Percentiles rank a stretch among this genome's conserved stretches.
These are phyloP conservation scores for Moesziomyces sp. DNA, from an alignment of 1,284 basidiomycete genomes.

Conservation along the genomic window DNA sequence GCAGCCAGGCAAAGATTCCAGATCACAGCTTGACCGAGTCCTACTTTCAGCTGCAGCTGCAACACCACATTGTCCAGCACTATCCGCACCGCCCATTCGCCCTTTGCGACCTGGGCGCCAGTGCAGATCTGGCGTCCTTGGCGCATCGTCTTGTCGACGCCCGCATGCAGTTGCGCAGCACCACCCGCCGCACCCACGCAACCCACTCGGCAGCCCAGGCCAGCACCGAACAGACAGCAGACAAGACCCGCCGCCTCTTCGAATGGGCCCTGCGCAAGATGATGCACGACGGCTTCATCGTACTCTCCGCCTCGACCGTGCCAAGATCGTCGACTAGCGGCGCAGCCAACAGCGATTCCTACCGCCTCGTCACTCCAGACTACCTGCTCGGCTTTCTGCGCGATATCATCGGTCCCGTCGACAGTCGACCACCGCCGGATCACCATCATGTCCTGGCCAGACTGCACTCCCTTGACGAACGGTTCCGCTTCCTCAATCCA, in stretches of 20 bases:
- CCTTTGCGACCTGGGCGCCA: slow-evolving; percentile 9
- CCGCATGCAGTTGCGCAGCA: slow-evolving; percentile 18
- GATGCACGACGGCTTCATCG: slow-evolving; percentile 48
- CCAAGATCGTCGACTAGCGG: not conserved
- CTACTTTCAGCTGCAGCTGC: slow-evolving; percentile 45
- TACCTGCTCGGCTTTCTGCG: slow-evolving; percentile 20
- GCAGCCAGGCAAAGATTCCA: slow-evolving; percentile 28
- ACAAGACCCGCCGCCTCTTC: slow-evolving; percentile 36
- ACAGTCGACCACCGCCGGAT: not conserved
- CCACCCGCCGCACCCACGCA: slow-evolving; percentile 4
- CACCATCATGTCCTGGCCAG: slow-evolving; percentile 18
- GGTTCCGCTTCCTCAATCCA: slow-evolving; percentile 29
- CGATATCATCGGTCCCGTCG: slow-evolving; percentile 10
- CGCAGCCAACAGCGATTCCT: slow-evolving; percentile 8
- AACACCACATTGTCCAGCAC: slow-evolving; percentile 27
- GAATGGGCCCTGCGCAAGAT: slow-evolving; percentile 44
- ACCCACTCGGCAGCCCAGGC: not conserved
- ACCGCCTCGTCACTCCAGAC: slow-evolving; percentile 33
- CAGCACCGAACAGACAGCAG: slow-evolving; percentile 16
- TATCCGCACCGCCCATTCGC: slow-evolving; percentile 10
- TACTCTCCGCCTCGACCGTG: slow-evolving; percentile 9
- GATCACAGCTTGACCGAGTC: slow-evolving; percentile 33
- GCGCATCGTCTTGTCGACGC: slow-evolving; percentile 29
- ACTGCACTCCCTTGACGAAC: slow-evolving; percentile 36
- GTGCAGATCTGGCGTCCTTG: slow-evolving; percentile 12